Percentiles rank a stretch among this genome's conserved stretches.
phyloP scores from a whole-genome alignment of 805 yeast species.

The Cyberlindnera subsufficiens region DNA sequence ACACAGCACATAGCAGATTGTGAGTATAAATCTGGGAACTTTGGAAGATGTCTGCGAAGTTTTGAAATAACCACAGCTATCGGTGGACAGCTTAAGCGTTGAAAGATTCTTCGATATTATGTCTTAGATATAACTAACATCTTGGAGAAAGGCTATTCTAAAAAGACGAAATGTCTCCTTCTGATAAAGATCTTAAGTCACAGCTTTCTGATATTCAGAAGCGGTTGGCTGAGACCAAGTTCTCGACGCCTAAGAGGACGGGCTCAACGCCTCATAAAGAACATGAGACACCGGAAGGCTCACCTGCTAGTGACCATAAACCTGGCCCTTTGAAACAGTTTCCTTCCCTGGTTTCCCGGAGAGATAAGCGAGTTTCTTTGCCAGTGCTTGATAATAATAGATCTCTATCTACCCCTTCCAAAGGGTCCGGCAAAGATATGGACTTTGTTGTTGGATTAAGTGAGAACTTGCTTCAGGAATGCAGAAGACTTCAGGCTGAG shows the following conservation, averaged over 20 bases:
- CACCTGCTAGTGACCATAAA: constrained; percentile 3
- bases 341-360: constrained; percentile 15
- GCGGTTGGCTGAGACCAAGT: constrained; percentile 26
- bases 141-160: no score
- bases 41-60: no score
- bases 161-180: constrained; percentile 11
- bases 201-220: constrained; percentile 40
- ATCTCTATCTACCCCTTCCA: constrained; percentile 15
- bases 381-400: constrained; percentile 20
- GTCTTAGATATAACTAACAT: no score
- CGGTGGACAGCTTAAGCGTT: no score
- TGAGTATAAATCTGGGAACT: no score
- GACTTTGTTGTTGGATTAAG: constrained; percentile 69
- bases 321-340: constrained; percentile 12
- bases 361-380: constrained; percentile 22
- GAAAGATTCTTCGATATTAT: no score
- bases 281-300: constrained; percentile 3
- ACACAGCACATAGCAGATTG: background rate
- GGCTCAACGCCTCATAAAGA: constrained; percentile 7
- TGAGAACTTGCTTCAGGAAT: constrained; percentile 64
- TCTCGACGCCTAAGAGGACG: constrained; percentile 20
- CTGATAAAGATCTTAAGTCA: constrained; percentile 30
- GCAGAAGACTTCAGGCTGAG: constrained; percentile 65
- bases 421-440: constrained; percentile 49
- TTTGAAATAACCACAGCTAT: background rate